Conservation (phyloP, 73 alveolate genomes). For the Effrenium voratum region DNA sequence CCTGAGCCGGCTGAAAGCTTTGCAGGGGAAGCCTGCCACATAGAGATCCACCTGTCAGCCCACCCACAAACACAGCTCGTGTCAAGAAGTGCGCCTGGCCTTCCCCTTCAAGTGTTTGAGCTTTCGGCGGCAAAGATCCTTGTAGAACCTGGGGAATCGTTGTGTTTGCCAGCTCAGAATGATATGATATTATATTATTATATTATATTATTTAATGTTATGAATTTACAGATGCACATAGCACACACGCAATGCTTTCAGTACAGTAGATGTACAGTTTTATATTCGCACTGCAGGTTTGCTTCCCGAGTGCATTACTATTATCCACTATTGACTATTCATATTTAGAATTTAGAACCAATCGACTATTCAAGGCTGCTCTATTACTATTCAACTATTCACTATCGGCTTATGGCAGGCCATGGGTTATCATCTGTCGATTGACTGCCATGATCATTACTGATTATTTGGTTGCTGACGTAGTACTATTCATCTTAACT, state of each 20-base stretch:
- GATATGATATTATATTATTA: not conserved
- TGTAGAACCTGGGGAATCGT: not conserved
- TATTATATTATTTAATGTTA: not conserved
- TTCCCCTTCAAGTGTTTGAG: not conserved
- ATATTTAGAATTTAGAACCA: no score
- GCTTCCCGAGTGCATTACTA: no score
- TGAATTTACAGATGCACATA: not conserved
- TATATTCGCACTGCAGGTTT: no score
- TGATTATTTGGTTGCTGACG: no score
- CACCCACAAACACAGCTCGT: not conserved
- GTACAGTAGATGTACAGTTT: no score
- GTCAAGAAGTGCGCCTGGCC: not conserved
- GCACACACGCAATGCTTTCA: not conserved
- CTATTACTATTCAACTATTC: no score
- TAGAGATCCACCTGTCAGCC: not conserved
- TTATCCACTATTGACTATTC: no score
- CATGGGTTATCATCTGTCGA: no score
- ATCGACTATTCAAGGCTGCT: no score
- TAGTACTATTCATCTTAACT: no score
- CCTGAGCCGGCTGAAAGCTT: not conserved
- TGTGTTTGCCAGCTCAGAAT: not conserved
- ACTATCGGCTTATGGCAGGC: no score
- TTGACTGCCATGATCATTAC: no score
- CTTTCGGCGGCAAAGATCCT: not conserved
- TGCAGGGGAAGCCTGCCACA: slow-evolving; percentile 44